Base-by-base conservation (phyloP, 345 rosid genomes). In the Eucalyptus viminalis region DNA sequence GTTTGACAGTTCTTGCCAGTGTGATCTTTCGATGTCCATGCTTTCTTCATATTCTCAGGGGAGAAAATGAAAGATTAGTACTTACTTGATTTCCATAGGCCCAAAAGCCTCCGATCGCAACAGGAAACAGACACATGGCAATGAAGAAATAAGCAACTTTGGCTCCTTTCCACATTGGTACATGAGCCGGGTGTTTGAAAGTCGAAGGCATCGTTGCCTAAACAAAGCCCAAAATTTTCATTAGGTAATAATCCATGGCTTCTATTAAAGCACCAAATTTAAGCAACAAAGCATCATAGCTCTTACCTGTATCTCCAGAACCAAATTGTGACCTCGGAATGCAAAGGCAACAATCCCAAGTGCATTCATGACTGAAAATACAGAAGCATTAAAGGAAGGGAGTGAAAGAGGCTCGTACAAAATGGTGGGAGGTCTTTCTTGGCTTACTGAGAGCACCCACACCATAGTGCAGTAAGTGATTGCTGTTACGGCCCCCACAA, bases 141-240 rank as follows among this genome's bases (percentile, higher is more conserved):
- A 97, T 95, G 91, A 97, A 97, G 91, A 96, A 92, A 90, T 95
- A 97, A 24, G 99, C 96, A 87, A 97, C 97, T 92, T 97, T 97
- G 90, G 98, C 99, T 93, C 99, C 98, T 93, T 93, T 97, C 99
- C 99, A 96, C 99, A 97, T 97, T 27, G 99, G 99, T 53, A 97
- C 97, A 90, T 96, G 98, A 91, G 99, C 99, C 15, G 99, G 99
- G 90, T 96, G 99, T 94, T 97, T 97, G 89, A 97, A 95, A 19
- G 99, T 97, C 43, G 99, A 97, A 88, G 99, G 99, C 99, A 97
- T 97, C 37, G 99, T 97, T 87, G 99, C 96, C 99, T 97, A 50
- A 88, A 83, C 89, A 89, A 44, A 69, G 85, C 85, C 47, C 85
- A 76, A 76, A 76, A 76, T 37, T 37, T 37, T 76, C 83, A 11